phyloP scores from a whole-genome alignment of 176 grass and related monocot genomes.

The Cenchrus purpureus region DNA sequence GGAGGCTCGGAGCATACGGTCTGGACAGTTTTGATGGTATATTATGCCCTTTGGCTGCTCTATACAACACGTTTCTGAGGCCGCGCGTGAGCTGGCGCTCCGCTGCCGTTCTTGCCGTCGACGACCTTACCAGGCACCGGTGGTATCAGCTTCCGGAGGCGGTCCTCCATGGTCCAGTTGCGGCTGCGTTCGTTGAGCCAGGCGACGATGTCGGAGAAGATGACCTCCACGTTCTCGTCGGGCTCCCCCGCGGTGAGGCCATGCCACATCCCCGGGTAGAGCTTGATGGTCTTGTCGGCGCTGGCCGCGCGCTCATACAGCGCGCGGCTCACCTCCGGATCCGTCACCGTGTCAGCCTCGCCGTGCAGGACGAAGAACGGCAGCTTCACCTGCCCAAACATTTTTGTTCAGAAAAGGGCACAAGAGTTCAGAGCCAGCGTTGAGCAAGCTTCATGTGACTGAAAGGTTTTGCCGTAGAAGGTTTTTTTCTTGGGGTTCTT shows the following conservation, averaged over 20 bases:
- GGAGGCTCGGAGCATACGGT: neutral
- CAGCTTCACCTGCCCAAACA: constrained; percentile 60
- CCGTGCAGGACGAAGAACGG: constrained; percentile 92
- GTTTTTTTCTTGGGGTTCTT: neutral
- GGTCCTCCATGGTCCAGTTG: constrained; percentile 41
- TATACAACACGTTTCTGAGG: constrained; percentile 17
- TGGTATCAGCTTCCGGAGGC: constrained; percentile 25
- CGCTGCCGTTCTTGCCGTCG: neutral
- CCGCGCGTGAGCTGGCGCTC: neutral
- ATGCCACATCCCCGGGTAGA: constrained; percentile 95
- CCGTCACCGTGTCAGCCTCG: constrained; percentile 87
- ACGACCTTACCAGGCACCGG: constrained; percentile 9
- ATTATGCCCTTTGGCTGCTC: constrained; percentile 14
- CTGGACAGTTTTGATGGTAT: constrained; percentile 23
- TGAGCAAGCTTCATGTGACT: neutral
- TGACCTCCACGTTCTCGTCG: constrained; percentile 63
- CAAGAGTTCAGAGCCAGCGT: neutral
- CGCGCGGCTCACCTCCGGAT: constrained; percentile 84
- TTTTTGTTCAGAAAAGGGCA: neutral
- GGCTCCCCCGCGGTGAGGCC: constrained; percentile 85
- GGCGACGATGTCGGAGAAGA: constrained; percentile 72
- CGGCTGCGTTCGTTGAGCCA: constrained; percentile 72
- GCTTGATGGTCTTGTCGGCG: constrained; percentile 85
- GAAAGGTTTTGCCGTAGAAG: neutral
- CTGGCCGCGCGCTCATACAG: constrained; percentile 75